A percentile compares a stretch with the other conserved stretches of the same genome.
These are phyloP conservation scores for Westerdykella aurantiaca DNA, from an alignment of 2,329 filamentous ascomycete species.

Conservation along the genomic window DNA sequence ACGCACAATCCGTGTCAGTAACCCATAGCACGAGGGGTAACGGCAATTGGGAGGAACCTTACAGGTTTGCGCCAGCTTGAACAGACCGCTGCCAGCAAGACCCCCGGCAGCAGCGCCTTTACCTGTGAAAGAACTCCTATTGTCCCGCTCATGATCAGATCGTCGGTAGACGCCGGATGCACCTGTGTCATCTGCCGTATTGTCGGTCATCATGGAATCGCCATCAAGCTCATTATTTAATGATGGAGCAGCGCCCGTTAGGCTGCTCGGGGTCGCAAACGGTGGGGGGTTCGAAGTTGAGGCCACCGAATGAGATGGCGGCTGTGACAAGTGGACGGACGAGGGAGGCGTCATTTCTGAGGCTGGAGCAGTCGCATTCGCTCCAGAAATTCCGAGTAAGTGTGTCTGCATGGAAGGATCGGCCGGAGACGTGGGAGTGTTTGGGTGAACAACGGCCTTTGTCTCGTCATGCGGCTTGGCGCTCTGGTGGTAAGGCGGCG, in stretches of 20 bases:
- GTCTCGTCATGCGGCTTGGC: constrained; percentile 35
- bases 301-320: constrained; percentile 29
- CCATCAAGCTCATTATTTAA: constrained; percentile 38
- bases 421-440: constrained; percentile 46
- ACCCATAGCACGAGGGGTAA: constrained; percentile 16
- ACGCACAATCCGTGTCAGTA: constrained; percentile 25
- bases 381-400: constrained; percentile 32
- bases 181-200: constrained; percentile 21
- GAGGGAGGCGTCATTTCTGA: constrained; percentile 40
- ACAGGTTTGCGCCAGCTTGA: constrained; percentile 33
- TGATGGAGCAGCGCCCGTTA: constrained; percentile 26
- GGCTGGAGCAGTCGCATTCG: constrained; percentile 20
- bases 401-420: constrained; percentile 44
- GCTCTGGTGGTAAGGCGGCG: constrained; percentile 38
- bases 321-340: constrained; percentile 36
- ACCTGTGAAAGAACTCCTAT: constrained; percentile 16
- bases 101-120: constrained; percentile 26
- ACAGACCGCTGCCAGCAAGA: constrained; percentile 28
- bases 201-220: constrained; percentile 40
- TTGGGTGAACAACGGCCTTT: constrained; percentile 40
- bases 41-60: constrained; percentile 20
- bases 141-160: constrained; percentile 45
- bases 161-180: constrained; percentile 35
- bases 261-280: constrained; percentile 38
- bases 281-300: constrained; percentile 27